phyloP scores from a whole-genome alignment of 163 green algal species.

The Dunaliella salina region DNA sequence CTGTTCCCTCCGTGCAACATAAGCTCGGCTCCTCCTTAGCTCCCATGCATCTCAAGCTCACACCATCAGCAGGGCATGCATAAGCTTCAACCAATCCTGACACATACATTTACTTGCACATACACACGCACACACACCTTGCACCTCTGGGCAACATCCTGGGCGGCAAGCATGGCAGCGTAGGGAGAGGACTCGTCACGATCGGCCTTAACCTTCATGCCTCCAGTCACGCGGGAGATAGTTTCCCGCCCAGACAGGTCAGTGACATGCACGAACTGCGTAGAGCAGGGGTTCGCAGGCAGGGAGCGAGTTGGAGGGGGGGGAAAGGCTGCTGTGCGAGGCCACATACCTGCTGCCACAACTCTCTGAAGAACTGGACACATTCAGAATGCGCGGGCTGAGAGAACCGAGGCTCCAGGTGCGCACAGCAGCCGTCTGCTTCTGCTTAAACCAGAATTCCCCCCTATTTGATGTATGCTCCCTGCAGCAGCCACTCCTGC shows the following conservation, averaged over 20 bases:
- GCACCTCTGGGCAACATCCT: conserved; percentile 85
- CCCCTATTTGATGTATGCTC: background rate
- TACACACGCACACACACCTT: conserved; percentile 60
- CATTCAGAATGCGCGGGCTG: too few relatives aligned
- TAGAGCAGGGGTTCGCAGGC: too few relatives aligned
- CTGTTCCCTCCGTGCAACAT: too few relatives aligned
- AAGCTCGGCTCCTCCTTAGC: background rate
- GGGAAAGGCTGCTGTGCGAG: too few relatives aligned
- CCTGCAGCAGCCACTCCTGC: background rate
- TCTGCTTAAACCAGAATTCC: background rate
- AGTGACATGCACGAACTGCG: conserved; percentile 95
- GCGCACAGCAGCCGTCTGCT: background rate
- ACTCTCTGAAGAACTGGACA: too few relatives aligned
- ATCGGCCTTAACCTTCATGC: conserved; percentile 99
- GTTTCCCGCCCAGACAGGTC: conserved; percentile 99
- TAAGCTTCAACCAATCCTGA: too few relatives aligned
- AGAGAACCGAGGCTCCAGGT: too few relatives aligned
- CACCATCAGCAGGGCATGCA: background rate
- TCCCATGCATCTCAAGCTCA: background rate
- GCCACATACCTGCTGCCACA: too few relatives aligned
- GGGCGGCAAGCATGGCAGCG: conserved; percentile 98
- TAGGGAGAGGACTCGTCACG: conserved; percentile 98
- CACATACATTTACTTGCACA: too few relatives aligned
- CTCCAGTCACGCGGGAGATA: conserved; percentile 91
- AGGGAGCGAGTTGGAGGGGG: too few relatives aligned